Base-by-base conservation (phyloP, 371 early-diverging fungal species). In the Syncephalis fuscata region DNA sequence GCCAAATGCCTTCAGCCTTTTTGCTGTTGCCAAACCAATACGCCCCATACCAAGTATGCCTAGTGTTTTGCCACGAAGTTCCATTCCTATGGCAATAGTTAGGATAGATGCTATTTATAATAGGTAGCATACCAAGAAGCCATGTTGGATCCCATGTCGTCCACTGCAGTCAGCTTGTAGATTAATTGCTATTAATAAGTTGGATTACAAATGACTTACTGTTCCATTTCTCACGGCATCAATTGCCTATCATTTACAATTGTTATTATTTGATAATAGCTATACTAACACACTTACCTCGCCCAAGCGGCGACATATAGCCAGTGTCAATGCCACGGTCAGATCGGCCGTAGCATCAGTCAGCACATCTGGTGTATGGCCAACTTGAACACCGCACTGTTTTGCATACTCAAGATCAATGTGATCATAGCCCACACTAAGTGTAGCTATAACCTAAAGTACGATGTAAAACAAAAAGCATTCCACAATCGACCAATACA, bases 321-420 rank as follows among this genome's bases (percentile, higher is more conserved):
- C 73, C 43, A 91, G 61, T n/a, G 79, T 70, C 45, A 91, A 60
- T 15, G 79, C 61, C 3, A 82, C 68, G 0, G 85, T 78, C 5
- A 86, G 61, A 48, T 90, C 90, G 3, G 92, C 92, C 1, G 82
- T 80, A 0, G 89, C 87, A 53, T 88, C 89, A 0, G 89, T 91
- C 41, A 89, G 66, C 1, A 88, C 88, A 47, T 80, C 85, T 1
- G 92, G 88, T 0, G 92, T 91, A 54, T 81, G 69, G 3, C 90
- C 90, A n/a, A 91, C 55, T 16, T 55, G 48, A 27, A 85, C 58
- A 3, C 66, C 67, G 23, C 67, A 67, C 7, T 57, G 46, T 16
- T 68, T 61, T 10, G 73, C 53, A 5, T 66, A 70, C 2, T 52
- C 48, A 0, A 76, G 51, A 57, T 80, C 76, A 40, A 89, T 72